Conservation (phyloP, 2,329 filamentous ascomycete genomes). For the Lachnellula hyalina region DNA sequence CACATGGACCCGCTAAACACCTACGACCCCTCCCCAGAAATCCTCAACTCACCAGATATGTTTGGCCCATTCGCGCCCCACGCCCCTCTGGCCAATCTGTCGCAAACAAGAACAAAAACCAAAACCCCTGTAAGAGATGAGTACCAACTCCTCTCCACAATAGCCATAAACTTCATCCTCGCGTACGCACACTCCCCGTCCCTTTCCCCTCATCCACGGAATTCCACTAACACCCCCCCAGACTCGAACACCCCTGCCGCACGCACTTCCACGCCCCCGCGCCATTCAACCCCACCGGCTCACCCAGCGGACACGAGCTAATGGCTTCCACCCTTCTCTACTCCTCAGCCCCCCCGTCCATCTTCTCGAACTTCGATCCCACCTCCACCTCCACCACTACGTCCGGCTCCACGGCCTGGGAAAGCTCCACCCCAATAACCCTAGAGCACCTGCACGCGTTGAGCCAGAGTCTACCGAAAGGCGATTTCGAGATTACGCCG, state of each 20-base stretch:
- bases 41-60: neutral
- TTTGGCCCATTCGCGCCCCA: slow-evolving; percentile 1
- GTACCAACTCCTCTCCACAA: slow-evolving; percentile 11
- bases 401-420: slow-evolving; percentile 4
- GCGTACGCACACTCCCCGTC: slow-evolving; percentile 17
- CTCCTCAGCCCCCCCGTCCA: slow-evolving; percentile 12
- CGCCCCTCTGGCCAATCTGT: neutral
- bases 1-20: slow-evolving; percentile 12
- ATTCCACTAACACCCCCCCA: neutral
- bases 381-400: neutral
- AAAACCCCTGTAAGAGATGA: neutral
- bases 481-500: slow-evolving; percentile 27
- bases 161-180: slow-evolving; percentile 29
- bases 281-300: slow-evolving; percentile 9
- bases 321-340: slow-evolving; percentile 26
- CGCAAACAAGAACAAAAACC: neutral
- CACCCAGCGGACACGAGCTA: slow-evolving; percentile 22
- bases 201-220: no score
- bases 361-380: slow-evolving; percentile 8
- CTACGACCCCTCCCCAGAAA: neutral
- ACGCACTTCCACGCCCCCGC: slow-evolving; percentile 18
- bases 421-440: slow-evolving; percentile 2
- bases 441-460: slow-evolving; percentile 18
- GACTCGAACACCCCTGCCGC: slow-evolving; percentile 26
- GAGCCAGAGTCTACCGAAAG: slow-evolving; percentile 16